Evolutionary conservation across 257 asterid species (phyloP), one percentile per base, ranked within the genome.

Genomic region (Leonotis leonurus): DNA sequence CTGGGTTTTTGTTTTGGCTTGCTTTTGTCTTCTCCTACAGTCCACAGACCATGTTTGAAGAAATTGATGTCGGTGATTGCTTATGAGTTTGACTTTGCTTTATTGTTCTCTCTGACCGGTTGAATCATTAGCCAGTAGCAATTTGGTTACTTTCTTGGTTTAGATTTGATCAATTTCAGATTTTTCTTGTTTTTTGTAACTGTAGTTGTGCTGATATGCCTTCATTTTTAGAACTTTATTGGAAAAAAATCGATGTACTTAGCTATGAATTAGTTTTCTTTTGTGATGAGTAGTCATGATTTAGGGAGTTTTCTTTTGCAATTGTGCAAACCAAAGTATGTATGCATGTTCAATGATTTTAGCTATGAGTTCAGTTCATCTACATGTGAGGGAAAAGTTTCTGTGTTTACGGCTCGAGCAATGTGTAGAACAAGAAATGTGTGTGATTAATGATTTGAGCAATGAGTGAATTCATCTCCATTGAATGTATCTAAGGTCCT

Each of bases 401-500:
- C 37, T 27, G 20, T 51, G 43, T 29, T 29, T 30, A n/a, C n/a
- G n/a, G n/a, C 3, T 26, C 3, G 11, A 52, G 58, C 35, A 54
- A 54, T 44, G 8, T 30, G 6, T 9, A 13, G 50, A 51, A n/a
- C n/a, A n/a, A 14, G 16, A 30, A 40, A 25, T 55, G 24, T 59
- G 65, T 5, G 1, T 49, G 16, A 22, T 16, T 2, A 51, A 14
- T 60, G 58, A 48, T 56, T 12, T 39, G 27, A 37, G 45, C 18
- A 54, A 58, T 46, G 33, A 44, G 14, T 58, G 53, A 9, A 64
- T 57, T 36, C 2, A 33, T 17, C n/a, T n/a, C n/a, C n/a, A n/a
- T 17, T 22, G 12, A 57, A 8, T 12, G 14, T 46, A 20, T 70
- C 68, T 22, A 67, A 83, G 96, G 88, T 63, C 59, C 78, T 11